Evolutionary conservation across 768 basidiomycete species (phyloP).

Genomic region (Mycena galericulata): DNA sequence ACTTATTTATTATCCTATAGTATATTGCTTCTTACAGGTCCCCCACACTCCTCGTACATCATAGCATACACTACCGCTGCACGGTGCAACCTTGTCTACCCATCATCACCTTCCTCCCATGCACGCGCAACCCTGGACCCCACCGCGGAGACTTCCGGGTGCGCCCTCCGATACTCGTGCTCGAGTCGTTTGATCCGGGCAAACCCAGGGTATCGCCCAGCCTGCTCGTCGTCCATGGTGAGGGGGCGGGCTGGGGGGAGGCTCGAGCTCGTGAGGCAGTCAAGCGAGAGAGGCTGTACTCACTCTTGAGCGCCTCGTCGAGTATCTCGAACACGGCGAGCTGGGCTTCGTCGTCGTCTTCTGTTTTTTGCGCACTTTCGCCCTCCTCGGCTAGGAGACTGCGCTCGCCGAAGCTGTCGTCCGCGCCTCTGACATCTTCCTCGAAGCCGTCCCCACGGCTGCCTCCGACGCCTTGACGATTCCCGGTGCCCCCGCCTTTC

Average conservation of each 20-base stretch:
- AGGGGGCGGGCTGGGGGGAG: conserved; percentile 2
- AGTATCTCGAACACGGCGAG: background rate
- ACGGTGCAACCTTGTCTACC: no score
- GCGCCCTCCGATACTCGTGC: background rate
- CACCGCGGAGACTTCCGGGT: conserved; percentile 13
- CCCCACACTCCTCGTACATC: no score
- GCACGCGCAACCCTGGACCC: background rate
- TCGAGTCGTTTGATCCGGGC: background rate
- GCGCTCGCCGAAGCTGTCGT: background rate
- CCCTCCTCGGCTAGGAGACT: background rate
- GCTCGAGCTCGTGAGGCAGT: background rate
- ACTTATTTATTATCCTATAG: no score
- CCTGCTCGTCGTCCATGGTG: background rate
- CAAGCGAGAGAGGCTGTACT: background rate
- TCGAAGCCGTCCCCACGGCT: no score
- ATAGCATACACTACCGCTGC: no score
- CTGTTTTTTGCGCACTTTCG: background rate
- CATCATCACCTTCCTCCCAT: conserved; percentile 4
- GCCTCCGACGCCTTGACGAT: no score
- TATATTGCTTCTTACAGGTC: no score
- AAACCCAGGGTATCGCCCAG: conserved; percentile 10
- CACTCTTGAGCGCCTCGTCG: conserved; percentile 2
- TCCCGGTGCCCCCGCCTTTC: no score
- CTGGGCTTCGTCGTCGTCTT: background rate
- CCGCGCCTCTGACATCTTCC: no score